Base-by-base conservation (phyloP, 768 basidiomycete genomes). In the Neoboletus subvelutipes region DNA sequence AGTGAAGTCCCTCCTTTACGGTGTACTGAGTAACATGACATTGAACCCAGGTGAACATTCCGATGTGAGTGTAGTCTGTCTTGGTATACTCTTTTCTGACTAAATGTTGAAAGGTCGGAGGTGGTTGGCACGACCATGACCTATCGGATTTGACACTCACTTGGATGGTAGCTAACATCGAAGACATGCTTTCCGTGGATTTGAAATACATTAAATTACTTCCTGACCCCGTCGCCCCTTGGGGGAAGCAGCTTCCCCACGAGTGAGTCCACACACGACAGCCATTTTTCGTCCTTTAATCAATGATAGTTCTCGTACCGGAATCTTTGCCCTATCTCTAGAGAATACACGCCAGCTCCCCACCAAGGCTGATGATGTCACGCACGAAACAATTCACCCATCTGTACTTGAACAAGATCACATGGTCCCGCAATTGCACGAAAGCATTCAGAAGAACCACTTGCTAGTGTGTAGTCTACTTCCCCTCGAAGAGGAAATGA, bases 71-170 rank as follows among this genome's bases (percentile, higher is more conserved):
- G 39, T n/a, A 45, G 9, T 26, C 18, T 22, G 11, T 51, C 24
- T 37, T 18, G n/a, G 17, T 20, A 50, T 29, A 1, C 18, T 56
- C 26, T 28, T 39, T 11, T 57, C 36, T 60, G 22, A 56, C 24
- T 11, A 17, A 43, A 48, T 6, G 5, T 11, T 39, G 40, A 26
- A 49, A 89, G 88, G 79, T 86, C 45, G 87, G 87, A 17, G 88
- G 88, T 28, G 88, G 88, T 39, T 90, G 83, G 69, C 66, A 76
- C 29, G 75, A 82, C 43, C 88, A 88, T 66, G 88, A 90, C 62
- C 68, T 90, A 29, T 78, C 88, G 0, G 86, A 88, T 64, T 43
- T 89, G 26, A 78, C 83, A 15, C 72, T 90, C 49, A 70, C 72
- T 42, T 87, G 85, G 86, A 86, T 87, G 83, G 77, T 76, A 52